Conservation (phyloP, 2,329 filamentous ascomycete genomes). For the Fusarium nisikadoi region DNA sequence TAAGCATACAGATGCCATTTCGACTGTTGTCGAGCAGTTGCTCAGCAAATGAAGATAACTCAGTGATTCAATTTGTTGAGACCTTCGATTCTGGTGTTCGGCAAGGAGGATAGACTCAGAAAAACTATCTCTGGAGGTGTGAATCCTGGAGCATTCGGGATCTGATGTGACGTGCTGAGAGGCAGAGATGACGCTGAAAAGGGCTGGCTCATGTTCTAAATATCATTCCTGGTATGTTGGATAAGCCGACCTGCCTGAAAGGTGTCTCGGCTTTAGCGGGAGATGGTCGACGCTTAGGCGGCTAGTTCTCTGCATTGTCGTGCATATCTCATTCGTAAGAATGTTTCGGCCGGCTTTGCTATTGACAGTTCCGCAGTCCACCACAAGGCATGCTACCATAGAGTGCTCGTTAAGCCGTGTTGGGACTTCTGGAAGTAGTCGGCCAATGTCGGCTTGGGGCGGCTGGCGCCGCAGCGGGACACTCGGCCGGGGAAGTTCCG, state of each 20-base stretch:
- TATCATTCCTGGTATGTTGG: slow-evolving; percentile 24
- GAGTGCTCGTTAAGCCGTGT: slow-evolving; percentile 31
- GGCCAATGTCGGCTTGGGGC: slow-evolving; percentile 56
- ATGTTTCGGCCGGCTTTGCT: slow-evolving; percentile 25
- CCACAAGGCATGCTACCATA: slow-evolving; percentile 14
- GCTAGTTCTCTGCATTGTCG: slow-evolving; percentile 20
- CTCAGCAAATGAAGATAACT: not conserved
- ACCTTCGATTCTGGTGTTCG: not conserved
- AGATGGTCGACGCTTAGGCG: slow-evolving; percentile 5
- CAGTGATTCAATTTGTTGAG: not conserved
- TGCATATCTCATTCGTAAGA: slow-evolving; percentile 12
- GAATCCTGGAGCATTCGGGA: slow-evolving; percentile 5
- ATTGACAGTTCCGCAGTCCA: slow-evolving; percentile 36
- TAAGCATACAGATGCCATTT: slow-evolving; percentile 62
- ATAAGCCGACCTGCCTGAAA: slow-evolving; percentile 23
- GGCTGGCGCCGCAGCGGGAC: slow-evolving; percentile 49
- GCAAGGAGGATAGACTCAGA: not conserved
- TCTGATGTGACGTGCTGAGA: slow-evolving; percentile 8
- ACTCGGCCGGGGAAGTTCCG: slow-evolving; percentile 46
- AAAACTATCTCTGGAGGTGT: not conserved
- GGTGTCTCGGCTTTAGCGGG: slow-evolving; percentile 36
- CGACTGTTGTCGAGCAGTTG: slow-evolving; percentile 9
- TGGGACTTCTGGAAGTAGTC: slow-evolving; percentile 30
- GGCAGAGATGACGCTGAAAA: slow-evolving; percentile 14
- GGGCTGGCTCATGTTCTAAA: slow-evolving; percentile 22